These are phyloP conservation scores for Cryptococcus amylolentus DNA, from an alignment of 1,284 basidiomycete species.

Conservation along the genomic window DNA sequence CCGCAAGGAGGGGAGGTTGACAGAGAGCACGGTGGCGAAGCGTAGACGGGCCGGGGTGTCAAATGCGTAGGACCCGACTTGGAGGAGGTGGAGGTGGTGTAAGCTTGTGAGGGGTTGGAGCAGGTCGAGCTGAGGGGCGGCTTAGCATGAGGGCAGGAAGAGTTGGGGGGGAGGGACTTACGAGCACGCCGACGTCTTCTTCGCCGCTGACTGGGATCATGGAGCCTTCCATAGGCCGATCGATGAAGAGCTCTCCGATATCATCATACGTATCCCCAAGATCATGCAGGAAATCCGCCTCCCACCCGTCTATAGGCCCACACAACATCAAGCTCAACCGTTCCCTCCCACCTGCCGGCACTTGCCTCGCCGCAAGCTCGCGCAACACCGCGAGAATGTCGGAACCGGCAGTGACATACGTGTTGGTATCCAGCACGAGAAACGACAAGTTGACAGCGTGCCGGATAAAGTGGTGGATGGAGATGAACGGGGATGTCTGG, in stretches of 20 bases:
- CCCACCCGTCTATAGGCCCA: slow-evolving; percentile 42
- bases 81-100: slow-evolving; percentile 34
- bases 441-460: slow-evolving; percentile 36
- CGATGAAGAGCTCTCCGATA: slow-evolving; percentile 44
- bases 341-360: slow-evolving; percentile 21
- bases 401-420: slow-evolving; percentile 29
- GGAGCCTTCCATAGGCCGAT: slow-evolving; percentile 27
- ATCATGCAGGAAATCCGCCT: slow-evolving; percentile 27
- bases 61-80: slow-evolving; percentile 44
- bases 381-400: slow-evolving; percentile 31
- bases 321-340: slow-evolving; percentile 40
- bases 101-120: slow-evolving; percentile 28
- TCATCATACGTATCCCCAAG: slow-evolving; percentile 30
- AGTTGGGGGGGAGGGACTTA: too few species aligned
- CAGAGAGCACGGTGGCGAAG: slow-evolving; percentile 5
- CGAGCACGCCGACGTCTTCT: too few species aligned
- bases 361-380: slow-evolving; percentile 23
- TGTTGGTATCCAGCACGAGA: slow-evolving; percentile 42
- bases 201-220: too few species aligned
- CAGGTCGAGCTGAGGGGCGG: slow-evolving; percentile 19
- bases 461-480: slow-evolving; percentile 34
- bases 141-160: not conserved
- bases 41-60: not conserved
- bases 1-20: slow-evolving; percentile 27
- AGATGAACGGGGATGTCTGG: slow-evolving; percentile 38